Base-by-base conservation (phyloP, 495 filamentous ascomycete genomes). In the Poronia punctata region DNA sequence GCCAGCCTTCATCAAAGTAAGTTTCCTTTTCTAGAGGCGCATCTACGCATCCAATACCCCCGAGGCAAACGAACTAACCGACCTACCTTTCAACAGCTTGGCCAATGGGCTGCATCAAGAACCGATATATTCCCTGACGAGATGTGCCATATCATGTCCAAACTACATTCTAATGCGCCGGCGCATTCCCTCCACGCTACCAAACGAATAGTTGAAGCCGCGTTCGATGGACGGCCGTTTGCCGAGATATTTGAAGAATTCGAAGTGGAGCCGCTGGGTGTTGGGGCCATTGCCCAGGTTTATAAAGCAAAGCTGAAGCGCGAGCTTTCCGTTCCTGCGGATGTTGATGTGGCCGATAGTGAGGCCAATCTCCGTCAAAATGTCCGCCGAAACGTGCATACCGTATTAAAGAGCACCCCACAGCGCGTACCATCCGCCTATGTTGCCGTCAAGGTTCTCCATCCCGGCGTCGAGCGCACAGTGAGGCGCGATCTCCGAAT, bases 221-320 rank as follows among this genome's bases (percentile, higher is more conserved):
- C 93, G 1, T 99, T 99, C 53, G 75, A 79, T 41, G 85, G 84
- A 2, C 65, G 82, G 24, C 59, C 63, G 2, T 95, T 97, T 37
- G 79, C 87, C 16, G 85, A 95, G 4, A 97, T 99, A 19, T 99
- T 99, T 49, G 88, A 95, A 19, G 93, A 97, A 56, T 99, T 99
- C 52, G 71, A 95, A 16, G 86, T 93, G 59, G 77, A 77, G 38
- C 92, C 93, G 0, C 65, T 99, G 2, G 93, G 93, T 9, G 90
- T 96, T 3, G 93, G 93, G 16, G 92, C 93, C 10, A 96, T 99
- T 55, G 93, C 93, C 11, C 93, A 99, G 60, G 93, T 96, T 8
- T 99, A 99, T 68, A 93, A 84, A 56, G 93, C 93, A 2, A 96
- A 86, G 57, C 62, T 99, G 20, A 94, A 89, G 48, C 78, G 83